A percentile compares a stretch with the other conserved stretches of the same genome.
phyloP scores from a whole-genome alignment of 345 rosid species.

The Corchorus olitorius region DNA sequence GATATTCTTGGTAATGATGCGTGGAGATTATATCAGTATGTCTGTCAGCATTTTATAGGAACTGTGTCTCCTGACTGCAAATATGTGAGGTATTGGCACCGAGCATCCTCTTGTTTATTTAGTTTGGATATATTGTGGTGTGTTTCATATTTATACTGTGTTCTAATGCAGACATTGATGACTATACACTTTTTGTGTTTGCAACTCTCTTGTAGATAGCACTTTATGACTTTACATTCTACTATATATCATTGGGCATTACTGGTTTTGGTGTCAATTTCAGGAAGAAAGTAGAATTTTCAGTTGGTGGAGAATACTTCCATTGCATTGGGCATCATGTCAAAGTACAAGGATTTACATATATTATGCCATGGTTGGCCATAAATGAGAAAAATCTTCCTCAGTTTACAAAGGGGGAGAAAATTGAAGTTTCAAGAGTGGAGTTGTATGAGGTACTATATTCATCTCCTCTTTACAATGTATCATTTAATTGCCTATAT shows the following conservation, averaged over 20 bases:
- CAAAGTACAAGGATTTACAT: conserved; percentile 72
- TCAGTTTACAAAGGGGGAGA: conserved; percentile 62
- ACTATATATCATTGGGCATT: not conserved
- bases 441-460: conserved; percentile 70
- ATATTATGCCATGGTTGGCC: conserved; percentile 92
- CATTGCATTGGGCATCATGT: conserved; percentile 73
- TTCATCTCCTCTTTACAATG: not conserved
- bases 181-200: conserved; percentile 16
- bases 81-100: conserved; percentile 55
- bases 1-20: conserved; percentile 75
- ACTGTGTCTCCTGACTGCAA: conserved; percentile 92
- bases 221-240: not conserved
- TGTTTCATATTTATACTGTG: not conserved
- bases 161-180: not conserved
- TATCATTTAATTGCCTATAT: not conserved
- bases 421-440: conserved; percentile 70
- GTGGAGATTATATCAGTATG: conserved; percentile 89
- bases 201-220: not conserved
- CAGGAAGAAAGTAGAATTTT: conserved; percentile 83
- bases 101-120: conserved; percentile 10
- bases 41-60: conserved; percentile 95
- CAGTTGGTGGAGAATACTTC: conserved; percentile 78
- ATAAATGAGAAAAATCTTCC: conserved; percentile 81
- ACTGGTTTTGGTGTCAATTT: conserved; percentile 18
- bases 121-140: not conserved